These are phyloP conservation scores for Nothophoma quercina DNA, from an alignment of 2,329 filamentous ascomycete species.

Conservation along the genomic window DNA sequence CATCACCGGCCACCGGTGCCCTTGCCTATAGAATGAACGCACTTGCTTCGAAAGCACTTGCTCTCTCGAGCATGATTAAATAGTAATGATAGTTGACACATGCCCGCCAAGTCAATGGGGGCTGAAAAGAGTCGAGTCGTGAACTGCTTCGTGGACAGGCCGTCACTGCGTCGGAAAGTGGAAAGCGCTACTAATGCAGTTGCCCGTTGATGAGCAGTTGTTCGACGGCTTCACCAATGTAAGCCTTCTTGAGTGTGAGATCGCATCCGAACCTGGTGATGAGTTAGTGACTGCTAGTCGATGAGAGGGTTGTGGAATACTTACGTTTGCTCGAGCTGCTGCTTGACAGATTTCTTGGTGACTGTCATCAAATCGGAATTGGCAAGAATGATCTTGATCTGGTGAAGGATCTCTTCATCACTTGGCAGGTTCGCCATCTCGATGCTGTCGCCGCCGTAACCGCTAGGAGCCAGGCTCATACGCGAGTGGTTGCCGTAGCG, in stretches of 20 bases:
- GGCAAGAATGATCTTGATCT: constrained; percentile 92
- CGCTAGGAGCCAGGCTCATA: constrained; percentile 66
- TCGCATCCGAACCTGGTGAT: constrained; percentile 74
- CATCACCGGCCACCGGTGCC: constrained; percentile 10
- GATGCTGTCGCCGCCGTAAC: constrained; percentile 58
- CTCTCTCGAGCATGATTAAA: constrained; percentile 12
- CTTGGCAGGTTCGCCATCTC: constrained; percentile 82
- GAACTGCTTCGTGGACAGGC: constrained; percentile 17
- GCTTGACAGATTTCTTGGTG: constrained; percentile 98
- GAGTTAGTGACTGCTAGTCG: constrained; percentile 24
- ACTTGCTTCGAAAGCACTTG: constrained; percentile 12
- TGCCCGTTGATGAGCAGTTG: constrained; percentile 23
- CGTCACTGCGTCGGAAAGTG: constrained; percentile 5
- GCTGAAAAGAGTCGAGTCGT: constrained; percentile 16
- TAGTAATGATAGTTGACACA: constrained; percentile 20
- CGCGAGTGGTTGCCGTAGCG: constrained; percentile 54
- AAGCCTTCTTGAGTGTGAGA: constrained; percentile 86
- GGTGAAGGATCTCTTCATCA: constrained; percentile 88
- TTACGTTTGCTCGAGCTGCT: constrained; percentile 81
- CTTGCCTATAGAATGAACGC: constrained; percentile 4
- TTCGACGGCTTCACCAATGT: constrained; percentile 67
- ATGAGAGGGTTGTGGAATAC: constrained; percentile 11
- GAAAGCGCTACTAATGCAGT: constrained; percentile 9
- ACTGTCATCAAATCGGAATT: constrained; percentile 96
- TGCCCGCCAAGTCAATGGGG: constrained; percentile 4